These are phyloP conservation scores for Sporothrix schenckii DNA, from an alignment of 2,329 filamentous ascomycete genomes.

Conservation along the genomic window DNA sequence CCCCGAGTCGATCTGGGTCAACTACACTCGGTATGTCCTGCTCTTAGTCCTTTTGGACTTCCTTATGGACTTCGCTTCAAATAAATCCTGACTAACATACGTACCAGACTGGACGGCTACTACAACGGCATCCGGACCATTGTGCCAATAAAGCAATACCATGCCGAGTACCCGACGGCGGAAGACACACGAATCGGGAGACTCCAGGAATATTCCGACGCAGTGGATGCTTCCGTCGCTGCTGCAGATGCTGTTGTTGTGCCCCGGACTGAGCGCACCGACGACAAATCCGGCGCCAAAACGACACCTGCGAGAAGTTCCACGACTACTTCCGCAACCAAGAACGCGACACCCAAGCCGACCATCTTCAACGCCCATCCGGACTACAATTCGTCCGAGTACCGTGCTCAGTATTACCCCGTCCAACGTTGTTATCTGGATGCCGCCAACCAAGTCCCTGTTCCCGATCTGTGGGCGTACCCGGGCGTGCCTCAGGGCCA, in stretches of 20 bases:
- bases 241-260: constrained; percentile 32
- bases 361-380: constrained; percentile 70
- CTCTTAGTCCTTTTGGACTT: background rate
- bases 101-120: constrained; percentile 72
- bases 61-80: background rate
- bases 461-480: constrained; percentile 69
- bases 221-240: constrained; percentile 38
- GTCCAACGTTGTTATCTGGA: constrained; percentile 68
- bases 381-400: constrained; percentile 60
- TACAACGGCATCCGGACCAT: constrained; percentile 76
- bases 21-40: constrained; percentile 49
- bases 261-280: background rate
- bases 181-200: constrained; percentile 34
- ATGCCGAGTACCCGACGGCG: constrained; percentile 70
- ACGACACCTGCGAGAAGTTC: background rate
- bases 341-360: constrained; percentile 47
- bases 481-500: constrained; percentile 60
- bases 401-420: constrained; percentile 55
- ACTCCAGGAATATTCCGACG: constrained; percentile 29
- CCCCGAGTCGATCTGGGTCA: constrained; percentile 43
- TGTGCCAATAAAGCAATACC: constrained; percentile 64
- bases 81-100: background rate
- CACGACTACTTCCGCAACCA: background rate
- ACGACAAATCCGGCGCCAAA: constrained; percentile 15
- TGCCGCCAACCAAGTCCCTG: constrained; percentile 56